Percentiles rank a stretch among this genome's conserved stretches.
phyloP scores from a whole-genome alignment of 2,329 filamentous ascomycete species.

The Domatiomyces catenatus region DNA sequence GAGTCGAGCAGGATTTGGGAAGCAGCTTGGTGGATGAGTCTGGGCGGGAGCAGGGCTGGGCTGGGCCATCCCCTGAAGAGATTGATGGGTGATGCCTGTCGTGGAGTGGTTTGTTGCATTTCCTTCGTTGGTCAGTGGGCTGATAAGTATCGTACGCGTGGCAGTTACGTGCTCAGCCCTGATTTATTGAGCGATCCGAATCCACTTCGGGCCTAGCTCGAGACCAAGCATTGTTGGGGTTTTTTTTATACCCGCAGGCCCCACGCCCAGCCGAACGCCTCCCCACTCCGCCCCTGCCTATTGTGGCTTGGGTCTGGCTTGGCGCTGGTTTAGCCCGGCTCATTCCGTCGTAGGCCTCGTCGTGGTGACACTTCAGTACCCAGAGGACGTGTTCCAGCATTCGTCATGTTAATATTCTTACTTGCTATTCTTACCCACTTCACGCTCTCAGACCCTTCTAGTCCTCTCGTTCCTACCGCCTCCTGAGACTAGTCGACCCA shows the following conservation, averaged over 20 bases:
- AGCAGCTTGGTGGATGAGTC: slow-evolving; percentile 43
- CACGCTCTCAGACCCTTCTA: too few relatives aligned
- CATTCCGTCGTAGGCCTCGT: too few relatives aligned
- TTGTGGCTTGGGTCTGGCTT: too few relatives aligned
- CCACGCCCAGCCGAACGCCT: too few relatives aligned
- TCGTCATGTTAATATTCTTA: too few relatives aligned
- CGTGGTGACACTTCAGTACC: too few relatives aligned
- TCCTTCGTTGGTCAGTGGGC: not conserved
- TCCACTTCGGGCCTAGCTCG: not conserved
- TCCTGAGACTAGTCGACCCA: too few relatives aligned
- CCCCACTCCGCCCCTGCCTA: not conserved
- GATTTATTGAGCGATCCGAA: not conserved
- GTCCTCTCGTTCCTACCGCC: too few relatives aligned
- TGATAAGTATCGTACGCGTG: not conserved
- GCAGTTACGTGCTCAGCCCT: not conserved
- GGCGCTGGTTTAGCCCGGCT: too few relatives aligned
- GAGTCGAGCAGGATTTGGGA: slow-evolving; percentile 34
- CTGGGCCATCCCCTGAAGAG: slow-evolving; percentile 34
- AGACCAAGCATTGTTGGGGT: not conserved
- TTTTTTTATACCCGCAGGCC: not conserved
- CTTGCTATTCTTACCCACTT: too few relatives aligned
- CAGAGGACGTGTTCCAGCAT: too few relatives aligned
- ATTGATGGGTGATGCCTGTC: slow-evolving; percentile 21
- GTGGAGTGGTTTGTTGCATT: not conserved
- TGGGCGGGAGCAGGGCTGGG: slow-evolving; percentile 47